Evolutionary conservation across 306 rosid species (phyloP).

Genomic region (Sindora glabra): DNA sequence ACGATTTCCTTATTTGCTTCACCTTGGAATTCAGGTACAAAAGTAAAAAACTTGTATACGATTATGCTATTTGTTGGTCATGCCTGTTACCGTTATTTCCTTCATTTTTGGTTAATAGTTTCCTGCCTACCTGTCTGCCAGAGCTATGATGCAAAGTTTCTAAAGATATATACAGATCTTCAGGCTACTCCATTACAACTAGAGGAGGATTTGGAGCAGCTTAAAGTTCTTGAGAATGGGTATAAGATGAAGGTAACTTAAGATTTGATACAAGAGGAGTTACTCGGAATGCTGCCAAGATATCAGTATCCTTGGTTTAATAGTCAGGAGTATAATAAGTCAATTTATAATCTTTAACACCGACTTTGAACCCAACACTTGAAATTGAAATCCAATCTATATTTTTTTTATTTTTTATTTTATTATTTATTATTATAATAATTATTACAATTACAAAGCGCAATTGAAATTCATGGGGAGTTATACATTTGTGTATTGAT

Average conservation of each 20-base stretch:
- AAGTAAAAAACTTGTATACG: not conserved
- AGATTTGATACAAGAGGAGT: not conserved
- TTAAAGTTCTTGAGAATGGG: conserved; percentile 94
- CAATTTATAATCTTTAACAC: no score
- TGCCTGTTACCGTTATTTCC: conserved; percentile 1
- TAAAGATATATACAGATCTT: conserved; percentile 65
- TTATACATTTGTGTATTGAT: no score
- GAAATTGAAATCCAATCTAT: no score
- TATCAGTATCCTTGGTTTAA: no score
- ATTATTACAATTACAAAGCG: no score
- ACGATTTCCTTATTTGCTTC: conserved; percentile 51
- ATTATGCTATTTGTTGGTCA: not conserved
- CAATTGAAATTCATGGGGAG: no score
- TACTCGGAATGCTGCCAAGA: no score
- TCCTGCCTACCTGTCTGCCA: conserved; percentile 21
- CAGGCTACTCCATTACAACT: conserved; percentile 81
- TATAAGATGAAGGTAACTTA: no score
- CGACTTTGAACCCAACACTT: no score
- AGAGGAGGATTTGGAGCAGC: conserved; percentile 97
- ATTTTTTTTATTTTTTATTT: no score
- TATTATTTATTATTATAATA: no score
- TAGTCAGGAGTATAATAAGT: no score
- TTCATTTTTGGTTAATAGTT: not conserved
- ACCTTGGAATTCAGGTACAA: conserved; percentile 72
- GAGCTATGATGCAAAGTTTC: conserved; percentile 90